Base-by-base conservation (phyloP, 257 asterid species). In the Scutellaria minor region DNA sequence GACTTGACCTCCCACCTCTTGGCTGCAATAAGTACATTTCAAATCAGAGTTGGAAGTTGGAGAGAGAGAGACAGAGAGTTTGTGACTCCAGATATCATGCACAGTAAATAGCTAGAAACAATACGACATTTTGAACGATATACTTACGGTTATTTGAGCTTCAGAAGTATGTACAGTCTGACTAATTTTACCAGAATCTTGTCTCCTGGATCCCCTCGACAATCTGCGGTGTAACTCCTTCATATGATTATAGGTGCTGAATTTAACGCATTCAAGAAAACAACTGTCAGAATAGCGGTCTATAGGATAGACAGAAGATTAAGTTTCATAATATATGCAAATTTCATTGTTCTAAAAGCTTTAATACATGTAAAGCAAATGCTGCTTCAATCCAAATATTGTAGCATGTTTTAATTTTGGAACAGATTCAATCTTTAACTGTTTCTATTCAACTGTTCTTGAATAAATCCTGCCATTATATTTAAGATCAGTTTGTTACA, bases 241-340 rank as follows among this genome's bases (percentile, higher is more conserved):
- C 78, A 82, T 72, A 54, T 86, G 81, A 74, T 86, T 86, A 74
- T 84, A 85, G 78, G 71, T 83, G 80, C 90, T 85, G 87, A 44
- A 53, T 6, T 24, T n/a, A 48, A 58, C 9, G 7, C 59, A 67
- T 64, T 54, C 18, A 22, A 67, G 35, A 64, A 48, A 55, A 45
- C 45, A 4, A 37, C 2, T 20, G 56, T 59, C 64, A 68, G 61
- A 54, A 10, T 45, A 6, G 39, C 66, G 31, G n/a, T 40, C 59
- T 27, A 57, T 9, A 51, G 15, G 27, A 18, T 22, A 39, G 6
- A 27, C 18, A 46, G 24, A 64, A 11, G 56, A 46, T 24, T 50
- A 10, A 55, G 7, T 64, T 56, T 9, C 62, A 24, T 9, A 56
- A 46, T 14, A 14, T 5, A 51, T 51, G 41, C 11, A 57, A 18